These are phyloP conservation scores for Grammothele lineata DNA, from an alignment of 768 basidiomycete species.

Conservation along the genomic window DNA sequence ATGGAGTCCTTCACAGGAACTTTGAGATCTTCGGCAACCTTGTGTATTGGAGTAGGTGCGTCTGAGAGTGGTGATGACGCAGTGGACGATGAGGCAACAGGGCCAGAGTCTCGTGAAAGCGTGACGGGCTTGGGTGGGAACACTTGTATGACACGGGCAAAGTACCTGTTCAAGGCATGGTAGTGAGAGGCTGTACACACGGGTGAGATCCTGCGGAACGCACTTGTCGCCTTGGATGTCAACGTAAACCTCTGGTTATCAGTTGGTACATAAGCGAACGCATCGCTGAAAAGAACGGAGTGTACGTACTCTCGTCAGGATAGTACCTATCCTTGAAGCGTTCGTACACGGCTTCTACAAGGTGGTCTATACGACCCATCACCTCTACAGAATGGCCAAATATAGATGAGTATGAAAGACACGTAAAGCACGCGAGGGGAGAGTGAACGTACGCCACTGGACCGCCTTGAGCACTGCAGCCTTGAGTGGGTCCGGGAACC, in stretches of 20 bases:
- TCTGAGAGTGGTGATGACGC: slow-evolving; percentile 32
- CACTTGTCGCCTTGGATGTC: slow-evolving; percentile 87
- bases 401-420: slow-evolving; percentile 9
- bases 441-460: slow-evolving; percentile 87
- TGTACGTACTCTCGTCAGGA: slow-evolving; percentile 73
- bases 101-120: slow-evolving; percentile 1
- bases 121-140: slow-evolving; percentile 45
- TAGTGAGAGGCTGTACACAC: slow-evolving; percentile 10
- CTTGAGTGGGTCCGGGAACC: slow-evolving; percentile 92
- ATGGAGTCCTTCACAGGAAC: slow-evolving; percentile 66
- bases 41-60: slow-evolving; percentile 52
- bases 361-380: slow-evolving; percentile 90
- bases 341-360: slow-evolving; percentile 93
- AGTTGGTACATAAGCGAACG: not conserved
- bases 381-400: slow-evolving; percentile 59
- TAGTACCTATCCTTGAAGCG: slow-evolving; percentile 97
- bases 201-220: slow-evolving; percentile 21
- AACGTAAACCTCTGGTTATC: slow-evolving; percentile 72
- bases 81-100: slow-evolving; percentile 28
- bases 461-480: slow-evolving; percentile 86
- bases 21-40: slow-evolving; percentile 76
- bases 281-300: slow-evolving; percentile 7
- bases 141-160: slow-evolving; percentile 76
- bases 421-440: slow-evolving; percentile 5
- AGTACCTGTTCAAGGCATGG: slow-evolving; percentile 51